phyloP scores from a whole-genome alignment of 1,284 basidiomycete genomes.

The Meira miltonrushii region DNA sequence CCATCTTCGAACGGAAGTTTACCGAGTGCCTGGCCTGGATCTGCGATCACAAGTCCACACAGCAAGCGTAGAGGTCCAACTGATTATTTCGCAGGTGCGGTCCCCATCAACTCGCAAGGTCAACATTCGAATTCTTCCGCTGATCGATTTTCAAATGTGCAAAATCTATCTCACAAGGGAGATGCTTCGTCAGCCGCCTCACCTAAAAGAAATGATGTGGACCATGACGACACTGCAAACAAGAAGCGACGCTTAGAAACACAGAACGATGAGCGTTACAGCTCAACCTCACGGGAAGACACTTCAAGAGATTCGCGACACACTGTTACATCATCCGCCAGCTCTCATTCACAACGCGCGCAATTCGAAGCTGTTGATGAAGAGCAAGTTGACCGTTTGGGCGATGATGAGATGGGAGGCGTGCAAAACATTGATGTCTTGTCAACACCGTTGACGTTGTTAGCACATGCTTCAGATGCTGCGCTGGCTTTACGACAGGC shows the following conservation, averaged over 20 bases:
- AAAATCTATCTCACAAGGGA: no score
- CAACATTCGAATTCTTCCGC: no score
- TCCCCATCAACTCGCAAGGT: not conserved
- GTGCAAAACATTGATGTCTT: conserved; percentile 36
- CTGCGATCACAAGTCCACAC: not conserved
- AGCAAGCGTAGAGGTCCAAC: conserved; percentile 1
- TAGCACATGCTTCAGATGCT: conserved; percentile 34
- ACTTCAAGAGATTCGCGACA: no score
- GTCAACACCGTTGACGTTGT: conserved; percentile 36
- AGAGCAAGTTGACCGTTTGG: conserved; percentile 32
- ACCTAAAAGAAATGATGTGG: not conserved
- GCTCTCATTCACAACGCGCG: not conserved
- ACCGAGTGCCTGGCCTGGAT: conserved; percentile 1
- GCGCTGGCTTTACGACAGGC: not conserved
- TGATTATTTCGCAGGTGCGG: conserved; percentile 6
- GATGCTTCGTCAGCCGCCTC: no score
- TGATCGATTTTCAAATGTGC: no score
- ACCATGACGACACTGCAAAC: conserved; percentile 8
- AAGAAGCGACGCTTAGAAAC: not conserved
- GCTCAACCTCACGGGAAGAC: no score
- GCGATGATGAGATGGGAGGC: conserved; percentile 36
- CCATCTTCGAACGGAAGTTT: not conserved
- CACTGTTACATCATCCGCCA: no score
- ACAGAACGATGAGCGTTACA: not conserved
- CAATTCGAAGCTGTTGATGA: conserved; percentile 12